Base-by-base conservation (phyloP, 2,329 filamentous ascomycete species). In the Talaromyces pinophilus region DNA sequence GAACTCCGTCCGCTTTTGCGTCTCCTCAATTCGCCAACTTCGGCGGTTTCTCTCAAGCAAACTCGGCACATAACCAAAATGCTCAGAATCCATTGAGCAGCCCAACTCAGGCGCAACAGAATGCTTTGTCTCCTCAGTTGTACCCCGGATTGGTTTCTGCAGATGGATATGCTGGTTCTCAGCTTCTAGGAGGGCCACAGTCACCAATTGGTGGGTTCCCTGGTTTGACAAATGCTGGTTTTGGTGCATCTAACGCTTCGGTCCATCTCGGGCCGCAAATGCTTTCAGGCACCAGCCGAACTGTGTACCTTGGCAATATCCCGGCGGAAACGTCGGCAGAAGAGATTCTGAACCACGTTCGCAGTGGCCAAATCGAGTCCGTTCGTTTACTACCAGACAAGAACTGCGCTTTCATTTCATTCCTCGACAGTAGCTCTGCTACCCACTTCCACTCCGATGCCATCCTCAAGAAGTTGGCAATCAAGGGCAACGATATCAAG, bases 331-430 rank as follows among this genome's bases (percentile, higher is more conserved):
- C 95, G 7, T 90, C 92, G 60, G 94, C 95, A 8, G 95, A 99
- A 82, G 95, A 99, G 82, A 97, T 99, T 70, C 84, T 99, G 65
- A 91, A 93, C 70, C 95, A 99, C 75, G 95, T 99, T 67, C 88
- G 95, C 70, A 98, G 95, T 79, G 95, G 95, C 28, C 95, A 98
- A 78, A 98, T 99, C 74, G 95, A 99, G 83, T 98, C 95, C n/a
- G 95, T 99, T 63, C 91, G 95, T 72, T 86, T 99, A 70, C 85
- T 99, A 64, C 92, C 94, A 28, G 95, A 99, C 82, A 99, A 98
- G 92, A 99, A 98, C 85, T 99, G 95, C 77, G 95, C 95, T 67
- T 99, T 99, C 85, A 98, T 99, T 77, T 99, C 95, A 7, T 99
- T 99, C 84, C 85, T 99, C 71, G 95, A 99, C 76, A 93, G 93